These are phyloP conservation scores for Datisca glomerata DNA, from an alignment of 306 rosid genomes.

Conservation along the genomic window DNA sequence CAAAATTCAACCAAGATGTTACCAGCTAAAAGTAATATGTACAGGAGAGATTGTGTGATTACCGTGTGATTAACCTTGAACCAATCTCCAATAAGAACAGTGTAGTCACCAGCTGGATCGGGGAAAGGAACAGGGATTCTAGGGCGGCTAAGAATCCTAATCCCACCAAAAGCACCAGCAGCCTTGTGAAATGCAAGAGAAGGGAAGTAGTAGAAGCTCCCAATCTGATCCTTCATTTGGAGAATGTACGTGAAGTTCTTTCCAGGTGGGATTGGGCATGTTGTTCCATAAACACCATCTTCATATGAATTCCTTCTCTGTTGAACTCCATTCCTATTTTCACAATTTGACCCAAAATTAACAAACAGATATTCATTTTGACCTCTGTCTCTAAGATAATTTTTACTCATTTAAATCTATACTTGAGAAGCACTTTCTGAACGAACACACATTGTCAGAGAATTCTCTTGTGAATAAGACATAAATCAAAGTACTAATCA, in stretches of 20 bases:
- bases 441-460: too few species aligned
- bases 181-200: constrained; percentile 95
- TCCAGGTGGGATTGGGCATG: constrained; percentile 94
- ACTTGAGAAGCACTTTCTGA: too few species aligned
- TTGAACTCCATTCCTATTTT: constrained; percentile 69
- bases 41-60: not conserved
- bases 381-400: too few species aligned
- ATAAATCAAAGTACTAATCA: too few species aligned
- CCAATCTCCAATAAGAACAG: constrained; percentile 94
- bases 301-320: constrained; percentile 85
- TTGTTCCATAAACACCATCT: constrained; percentile 86
- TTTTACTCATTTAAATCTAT: too few species aligned
- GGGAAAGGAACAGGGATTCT: constrained; percentile 88
- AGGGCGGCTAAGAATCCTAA: constrained; percentile 91
- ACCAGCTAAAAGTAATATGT: too few species aligned
- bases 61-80: constrained; percentile 87
- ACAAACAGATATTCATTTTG: too few species aligned
- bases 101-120: constrained; percentile 82
- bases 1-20: too few species aligned
- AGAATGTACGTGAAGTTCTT: constrained; percentile 83
- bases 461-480: too few species aligned
- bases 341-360: not conserved
- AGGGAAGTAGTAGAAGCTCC: constrained; percentile 90
- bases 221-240: constrained; percentile 97
- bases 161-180: constrained; percentile 94